Base-by-base conservation (phyloP, 1,284 basidiomycete genomes). In the Ceratobasidium sp. region DNA sequence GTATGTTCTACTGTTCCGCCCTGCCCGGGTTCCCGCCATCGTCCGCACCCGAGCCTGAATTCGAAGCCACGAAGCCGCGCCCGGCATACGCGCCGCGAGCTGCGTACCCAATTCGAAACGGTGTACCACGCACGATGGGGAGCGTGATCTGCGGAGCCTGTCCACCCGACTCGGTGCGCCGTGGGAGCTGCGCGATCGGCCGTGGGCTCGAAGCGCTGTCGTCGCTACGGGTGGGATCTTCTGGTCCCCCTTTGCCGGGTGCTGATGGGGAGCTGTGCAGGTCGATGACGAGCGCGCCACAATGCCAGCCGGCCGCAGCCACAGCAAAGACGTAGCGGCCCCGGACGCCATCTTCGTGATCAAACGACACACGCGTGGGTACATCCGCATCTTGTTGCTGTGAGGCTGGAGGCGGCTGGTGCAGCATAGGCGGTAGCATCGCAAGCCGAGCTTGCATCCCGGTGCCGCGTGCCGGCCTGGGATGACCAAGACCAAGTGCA, bases 281-380 rank as follows among this genome's bases (percentile, higher is more conserved):
- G 80, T 94, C 92, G 37, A 96, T 90, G 0, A 93, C 92, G 63
- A 96, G 83, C 0, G 93, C 93, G 11, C 94, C 95, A 74, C 88
- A 92, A 79, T 96, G 95, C 94, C 94, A 95, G 14, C 94, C 95
- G 0, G 89, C 87, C 3, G 93, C 92, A 4, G 92, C 87, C 9
- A 90, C 89, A 3, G 86, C 86, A 78, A 95, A 92, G 77, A 92
- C 94, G 78, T 92, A 96, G 76, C 85, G 84, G 64, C 90, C 84
- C 76, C 84, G 87, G 43, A 77, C 79, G 16, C 74, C 34, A 77
- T 82, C 77, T 74, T 83, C 84, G 77, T 88, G 84, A 79, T 89
- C 88, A 79, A 96, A 95, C 72, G 84, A 82, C 48, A 96, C 90
- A 80, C 89, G 87, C 0, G 88, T 87, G 0, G 94, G 94, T 29